Conservation (phyloP, 176 grass and related monocot genomes). For the Lolium rigidum region DNA sequence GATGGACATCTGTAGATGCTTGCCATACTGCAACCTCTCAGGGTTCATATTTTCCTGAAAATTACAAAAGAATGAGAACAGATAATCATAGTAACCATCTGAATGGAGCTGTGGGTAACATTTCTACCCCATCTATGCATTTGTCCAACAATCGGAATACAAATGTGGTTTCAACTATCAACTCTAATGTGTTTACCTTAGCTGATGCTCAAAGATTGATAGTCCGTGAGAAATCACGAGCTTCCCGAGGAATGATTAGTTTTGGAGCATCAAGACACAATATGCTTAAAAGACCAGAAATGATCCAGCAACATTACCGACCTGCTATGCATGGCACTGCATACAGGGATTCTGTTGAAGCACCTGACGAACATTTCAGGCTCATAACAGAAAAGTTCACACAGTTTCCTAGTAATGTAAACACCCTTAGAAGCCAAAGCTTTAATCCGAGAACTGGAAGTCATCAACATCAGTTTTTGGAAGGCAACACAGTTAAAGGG, state of each 20-base stretch:
- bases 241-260: constrained; percentile 30
- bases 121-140: constrained; percentile 30
- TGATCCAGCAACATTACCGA: constrained; percentile 33
- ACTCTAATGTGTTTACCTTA: constrained; percentile 36
- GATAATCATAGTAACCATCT: constrained; percentile 39
- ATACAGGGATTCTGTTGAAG: constrained; percentile 23
- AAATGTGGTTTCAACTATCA: constrained; percentile 37
- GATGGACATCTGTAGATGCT: neutral
- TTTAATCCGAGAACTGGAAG: constrained; percentile 14
- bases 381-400: constrained; percentile 30
- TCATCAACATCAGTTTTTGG: constrained; percentile 35
- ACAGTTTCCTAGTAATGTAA: constrained; percentile 27
- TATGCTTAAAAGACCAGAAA: constrained; percentile 33
- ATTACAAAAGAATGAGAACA: constrained; percentile 55
- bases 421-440: constrained; percentile 21
- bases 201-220: constrained; percentile 57
- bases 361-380: constrained; percentile 42
- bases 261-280: constrained; percentile 40
- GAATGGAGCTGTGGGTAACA: constrained; percentile 30
- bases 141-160: constrained; percentile 24
- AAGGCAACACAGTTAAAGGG: constrained; percentile 3
- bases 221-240: constrained; percentile 44
- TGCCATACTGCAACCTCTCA: constrained; percentile 10
- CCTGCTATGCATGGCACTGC: constrained; percentile 5
- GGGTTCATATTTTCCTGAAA: constrained; percentile 42